Base-by-base conservation (phyloP, 306 rosid species). In the Vigna nakashimae region DNA sequence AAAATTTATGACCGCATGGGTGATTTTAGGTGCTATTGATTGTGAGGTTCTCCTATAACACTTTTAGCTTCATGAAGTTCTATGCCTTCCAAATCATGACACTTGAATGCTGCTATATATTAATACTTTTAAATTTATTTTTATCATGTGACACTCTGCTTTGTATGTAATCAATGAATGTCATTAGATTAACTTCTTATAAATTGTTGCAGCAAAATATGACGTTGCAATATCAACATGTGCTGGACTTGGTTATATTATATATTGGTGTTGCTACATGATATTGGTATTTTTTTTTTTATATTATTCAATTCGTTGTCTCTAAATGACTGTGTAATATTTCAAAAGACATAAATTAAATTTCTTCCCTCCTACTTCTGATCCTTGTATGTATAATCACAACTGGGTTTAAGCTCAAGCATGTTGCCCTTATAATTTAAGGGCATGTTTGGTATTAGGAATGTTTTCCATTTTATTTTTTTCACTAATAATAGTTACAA, bases 1-100 rank as follows among this genome's bases (percentile, higher is more conserved):
- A 98, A 98, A 79, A 95, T 95, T 85, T 92, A 95, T 84, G 98
- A 98, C 15, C 93, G 98, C 78, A 84, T 95, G 96, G 99, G 99
- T 65, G 98, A 95, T 18, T 87, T 85, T 95, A 78, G 99, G 99
- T 76, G 98, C 99, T 77, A 95, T 95, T 65, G 96, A 92, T 65
- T 92, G 99, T 92, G 78, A 82, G 89, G 26, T 30, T 80, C 80
- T 66, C 76, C 42, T 36, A 30, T 36, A 65, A 34, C 49, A 22
- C 22, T 49, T 74, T 74, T 65, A 40, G 59, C 64, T 77, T 59
- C 30, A 24, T n/a, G 7, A 40, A 53, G 69, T 55, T 74, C 43
- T 30, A 24, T 69, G 17, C 12, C 53, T 74, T 75, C 9, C 40
- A 70, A 56, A 68, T 34, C 45, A 18, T 18, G 18, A 18, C 18